Conservation (phyloP, 2,329 filamentous ascomycete species). For the Lecanicillium sp. region DNA sequence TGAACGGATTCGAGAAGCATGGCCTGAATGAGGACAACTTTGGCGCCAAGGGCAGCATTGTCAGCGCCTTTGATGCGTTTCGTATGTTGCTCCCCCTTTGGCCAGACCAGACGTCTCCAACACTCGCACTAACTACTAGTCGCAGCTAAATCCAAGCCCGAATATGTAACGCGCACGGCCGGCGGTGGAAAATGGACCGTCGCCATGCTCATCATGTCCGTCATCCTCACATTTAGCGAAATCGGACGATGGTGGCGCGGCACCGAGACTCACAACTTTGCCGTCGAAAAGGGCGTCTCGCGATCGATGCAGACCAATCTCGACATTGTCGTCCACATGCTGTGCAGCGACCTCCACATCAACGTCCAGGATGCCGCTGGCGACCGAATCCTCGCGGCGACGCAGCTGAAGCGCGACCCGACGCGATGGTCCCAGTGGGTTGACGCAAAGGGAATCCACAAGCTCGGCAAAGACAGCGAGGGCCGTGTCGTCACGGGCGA, state of each 20-base stretch:
- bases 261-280: conserved; percentile 79
- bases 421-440: conserved; percentile 82
- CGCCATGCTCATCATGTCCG: conserved; percentile 65
- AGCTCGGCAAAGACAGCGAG: conserved; percentile 45
- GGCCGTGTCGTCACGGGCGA: conserved; percentile 49
- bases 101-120: neutral
- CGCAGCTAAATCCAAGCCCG: conserved; percentile 87
- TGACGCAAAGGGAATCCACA: conserved; percentile 57
- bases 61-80: conserved; percentile 94
- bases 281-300: conserved; percentile 84
- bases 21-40: conserved; percentile 68
- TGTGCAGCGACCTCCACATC: conserved; percentile 79
- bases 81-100: conserved; percentile 48
- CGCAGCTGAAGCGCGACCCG: conserved; percentile 62
- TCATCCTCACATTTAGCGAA: conserved; percentile 70
- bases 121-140: too few species aligned
- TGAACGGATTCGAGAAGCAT: conserved; percentile 73
- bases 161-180: conserved; percentile 77
- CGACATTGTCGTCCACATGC: conserved; percentile 86
- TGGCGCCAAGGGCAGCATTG: conserved; percentile 60
- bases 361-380: conserved; percentile 96
- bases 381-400: conserved; percentile 78
- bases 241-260: conserved; percentile 76
- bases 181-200: conserved; percentile 93
- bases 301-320: conserved; percentile 90